Evolutionary conservation across 1,284 basidiomycete genomes (phyloP), one percentile per base, ranked within the genome.

Genomic region (Trametes pubescens): DNA sequence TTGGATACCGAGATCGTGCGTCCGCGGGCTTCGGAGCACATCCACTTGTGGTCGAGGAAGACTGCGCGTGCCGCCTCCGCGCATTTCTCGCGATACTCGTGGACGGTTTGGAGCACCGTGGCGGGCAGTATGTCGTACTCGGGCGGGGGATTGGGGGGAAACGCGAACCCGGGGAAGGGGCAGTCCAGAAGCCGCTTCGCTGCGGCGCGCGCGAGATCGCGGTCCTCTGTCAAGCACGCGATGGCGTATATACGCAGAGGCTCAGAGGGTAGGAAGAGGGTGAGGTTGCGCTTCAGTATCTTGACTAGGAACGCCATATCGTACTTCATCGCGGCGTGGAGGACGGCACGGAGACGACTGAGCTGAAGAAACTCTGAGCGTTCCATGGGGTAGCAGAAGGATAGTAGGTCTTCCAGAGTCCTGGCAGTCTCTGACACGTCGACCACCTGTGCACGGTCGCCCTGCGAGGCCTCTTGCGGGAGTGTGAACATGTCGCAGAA

Each of bases 291-390:
- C 46, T 32, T 16, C 24, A 62, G 35, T 29, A 18, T 38, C 1
- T 29, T 29, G 21, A 38, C 40, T 35, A 54, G 40, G 40, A 54
- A 64, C 16, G 46, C 22, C 51, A 62, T 48, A 5, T 52, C 55
- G 46, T 57, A 62, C 44, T 62, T 62, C 6, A 66, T 1, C 76
- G 74, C 51, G 84, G 84, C 59, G 85, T 69, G 26, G 70, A 68
- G 65, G 84, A 83, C 68, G 79, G 81, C 0, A 79, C 76, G 29
- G 74, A 73, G 22, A 82, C 69, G 9, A 77, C 75, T 35, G 78
- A 71, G n/a, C 86, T 75, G 0, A 81, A 34, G 82, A 49, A 81
- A 84, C n/a, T 82, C 76, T 2, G 51, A 35, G 24, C 37, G 51
- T 13, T 44, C 38, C 62, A 59, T 55, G 13, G 67, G 69, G 48